Evolutionary conservation across 1,284 basidiomycete species (phyloP), one percentile per base, ranked within the genome.

Genomic region (Papiliotrema fonsecae): DNA sequence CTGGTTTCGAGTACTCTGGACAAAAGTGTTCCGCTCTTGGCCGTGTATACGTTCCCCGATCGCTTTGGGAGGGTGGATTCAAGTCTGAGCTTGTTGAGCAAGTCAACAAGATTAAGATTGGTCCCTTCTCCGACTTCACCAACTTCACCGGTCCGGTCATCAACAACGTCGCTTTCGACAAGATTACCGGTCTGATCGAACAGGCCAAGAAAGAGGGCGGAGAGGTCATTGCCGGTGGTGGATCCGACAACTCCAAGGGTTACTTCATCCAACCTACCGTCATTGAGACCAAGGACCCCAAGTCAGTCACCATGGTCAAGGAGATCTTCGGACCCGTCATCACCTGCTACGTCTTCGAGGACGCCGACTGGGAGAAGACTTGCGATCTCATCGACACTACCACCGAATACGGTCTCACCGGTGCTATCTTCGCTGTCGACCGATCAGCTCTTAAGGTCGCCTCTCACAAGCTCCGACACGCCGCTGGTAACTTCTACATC

Each of bases 1-100:
- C 81, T 21, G 93, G 85, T 0, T 98, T 97, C 73, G 94, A 99
- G 76, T 99, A 97, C 75, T 91, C 93, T 77, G 93, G 90, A 41
- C 96, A 98, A 72, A 98, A 99, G 76, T 99, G 94, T 75, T 94
- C 90, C 28, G 94, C 96, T 0, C 81, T 96, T 26, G 93, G 91
- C 5, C 81, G 94, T 43, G 71, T 89, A 35, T 99, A 98, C 74
- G 88, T 98, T 14, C 84, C 96, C 36, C 77, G 81, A 38, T 88
- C 87, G 3, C 70, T 89, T 43, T 98, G 94, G 96, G 79, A 84
- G 49, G 78, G 77, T 41, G 89, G 88, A 39, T 97, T 97, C 81
- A 88, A 87, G 74, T 82, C 88, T 42, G 79, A 82, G 67, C 76
- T 97, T 41, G 74, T 90, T 53, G 68, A 76, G 31, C 86, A 94